Conservation (phyloP, 2,329 filamentous ascomycete species). For the Ascochyta fabae region DNA sequence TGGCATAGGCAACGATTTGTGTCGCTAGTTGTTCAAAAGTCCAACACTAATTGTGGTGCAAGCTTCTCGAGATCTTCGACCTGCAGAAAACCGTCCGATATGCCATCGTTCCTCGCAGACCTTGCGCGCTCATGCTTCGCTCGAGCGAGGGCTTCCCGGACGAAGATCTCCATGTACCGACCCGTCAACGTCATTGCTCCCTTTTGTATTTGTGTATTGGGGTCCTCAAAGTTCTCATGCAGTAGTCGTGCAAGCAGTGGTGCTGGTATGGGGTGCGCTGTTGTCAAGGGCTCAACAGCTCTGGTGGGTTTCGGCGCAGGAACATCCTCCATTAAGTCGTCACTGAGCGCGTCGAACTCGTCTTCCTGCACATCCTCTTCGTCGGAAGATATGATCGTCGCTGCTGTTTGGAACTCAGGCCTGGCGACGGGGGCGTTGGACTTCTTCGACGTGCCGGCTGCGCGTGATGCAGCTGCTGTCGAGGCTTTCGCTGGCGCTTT, state of each 20-base stretch:
- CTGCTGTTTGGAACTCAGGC: conserved; percentile 27
- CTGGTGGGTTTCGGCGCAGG: conserved; percentile 21
- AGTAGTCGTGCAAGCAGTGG: conserved; percentile 78
- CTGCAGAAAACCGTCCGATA: conserved; percentile 71
- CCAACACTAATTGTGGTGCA: conserved; percentile 82
- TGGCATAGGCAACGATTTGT: background rate
- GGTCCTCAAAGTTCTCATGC: conserved; percentile 75
- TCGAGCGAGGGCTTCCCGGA: conserved; percentile 84
- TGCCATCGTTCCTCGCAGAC: conserved; percentile 43
- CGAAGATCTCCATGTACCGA: conserved; percentile 90
- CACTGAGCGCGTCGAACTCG: conserved; percentile 30
- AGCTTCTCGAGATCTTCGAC: conserved; percentile 91
- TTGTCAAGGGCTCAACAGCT: conserved; percentile 20
- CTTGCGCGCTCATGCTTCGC: conserved; percentile 72
- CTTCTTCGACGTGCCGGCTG: conserved; percentile 31
- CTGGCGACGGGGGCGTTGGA: conserved; percentile 22
- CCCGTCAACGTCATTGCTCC: conserved; percentile 70
- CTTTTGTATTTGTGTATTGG: conserved; percentile 44
- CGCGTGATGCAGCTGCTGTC: conserved; percentile 25
- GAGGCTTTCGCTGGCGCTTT: conserved; percentile 33
- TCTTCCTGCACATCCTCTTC: conserved; percentile 33
- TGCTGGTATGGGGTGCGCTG: conserved; percentile 64
- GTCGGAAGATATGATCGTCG: conserved; percentile 42
- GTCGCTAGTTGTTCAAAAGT: conserved; percentile 64
- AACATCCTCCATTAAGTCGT: conserved; percentile 41